Evolutionary conservation across 2,329 filamentous ascomycete species (phyloP).

Genomic region (Stagonosporopsis chrysanthemi): DNA sequence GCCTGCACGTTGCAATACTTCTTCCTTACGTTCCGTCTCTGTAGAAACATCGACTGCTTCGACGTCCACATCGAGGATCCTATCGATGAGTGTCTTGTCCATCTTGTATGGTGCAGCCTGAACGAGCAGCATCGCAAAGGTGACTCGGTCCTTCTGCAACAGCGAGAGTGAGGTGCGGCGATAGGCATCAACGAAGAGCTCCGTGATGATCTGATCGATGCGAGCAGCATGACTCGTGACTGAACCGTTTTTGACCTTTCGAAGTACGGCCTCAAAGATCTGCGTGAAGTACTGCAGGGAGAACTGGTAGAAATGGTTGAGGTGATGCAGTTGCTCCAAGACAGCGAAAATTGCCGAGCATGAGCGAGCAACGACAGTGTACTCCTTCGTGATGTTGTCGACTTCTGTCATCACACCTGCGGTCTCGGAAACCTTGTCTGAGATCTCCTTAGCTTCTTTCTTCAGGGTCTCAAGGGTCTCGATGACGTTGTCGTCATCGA

Average conservation of each 20-base stretch:
- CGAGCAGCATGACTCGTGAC: slow-evolving; percentile 79
- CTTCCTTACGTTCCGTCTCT: slow-evolving; percentile 67
- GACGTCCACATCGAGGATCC: slow-evolving; percentile 79
- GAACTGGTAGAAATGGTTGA: slow-evolving; percentile 99
- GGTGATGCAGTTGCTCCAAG: slow-evolving; percentile 93
- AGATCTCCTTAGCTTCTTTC: slow-evolving; percentile 96
- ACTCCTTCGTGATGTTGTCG: slow-evolving; percentile 92
- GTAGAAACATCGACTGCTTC: slow-evolving; percentile 81
- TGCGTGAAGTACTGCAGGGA: slow-evolving; percentile 97
- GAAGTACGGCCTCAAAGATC: slow-evolving; percentile 93
- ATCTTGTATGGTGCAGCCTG: slow-evolving; percentile 96
- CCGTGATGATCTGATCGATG: slow-evolving; percentile 87
- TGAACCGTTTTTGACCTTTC: slow-evolving; percentile 76
- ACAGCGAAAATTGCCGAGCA: slow-evolving; percentile 98
- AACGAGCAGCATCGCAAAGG: slow-evolving; percentile 90
- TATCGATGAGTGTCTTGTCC: slow-evolving; percentile 88
- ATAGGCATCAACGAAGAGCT: slow-evolving; percentile 90
- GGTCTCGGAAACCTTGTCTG: slow-evolving; percentile 93
- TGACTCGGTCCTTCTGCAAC: slow-evolving; percentile 92
- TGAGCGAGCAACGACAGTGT: slow-evolving; percentile 89
- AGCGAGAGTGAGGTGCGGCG: slow-evolving; percentile 92
- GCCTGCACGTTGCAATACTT: slow-evolving; percentile 72
- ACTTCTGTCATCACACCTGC: slow-evolving; percentile 99
- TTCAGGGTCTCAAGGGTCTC: slow-evolving; percentile 97
- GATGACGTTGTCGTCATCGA: slow-evolving; percentile 98